Percentiles rank a stretch among this genome's conserved stretches.
Evolutionary conservation across 2,329 filamentous ascomycete genomes (phyloP).

Genomic region (Fonsecaea monophora): DNA sequence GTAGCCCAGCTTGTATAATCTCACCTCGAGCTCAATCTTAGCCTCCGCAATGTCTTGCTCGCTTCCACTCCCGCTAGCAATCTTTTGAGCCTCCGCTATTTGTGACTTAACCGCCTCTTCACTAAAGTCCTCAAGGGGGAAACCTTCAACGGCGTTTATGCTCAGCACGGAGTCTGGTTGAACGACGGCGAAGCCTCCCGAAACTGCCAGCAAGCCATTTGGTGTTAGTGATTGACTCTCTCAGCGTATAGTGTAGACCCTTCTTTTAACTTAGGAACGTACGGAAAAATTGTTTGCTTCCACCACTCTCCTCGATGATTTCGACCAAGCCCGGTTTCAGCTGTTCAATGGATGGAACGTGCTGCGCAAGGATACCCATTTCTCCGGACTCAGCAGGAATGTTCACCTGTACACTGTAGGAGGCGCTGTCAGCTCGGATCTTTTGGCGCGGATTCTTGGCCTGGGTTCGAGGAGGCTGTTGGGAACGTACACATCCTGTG

Average conservation of each 20-base stretch:
- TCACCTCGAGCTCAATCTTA: constrained; percentile 97
- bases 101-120: constrained; percentile 86
- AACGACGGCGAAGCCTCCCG: constrained; percentile 94
- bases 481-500: constrained; percentile 70
- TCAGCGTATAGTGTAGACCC: background rate
- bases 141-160: constrained; percentile 98
- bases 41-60: constrained; percentile 98
- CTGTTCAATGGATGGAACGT: constrained; percentile 99
- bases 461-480: constrained; percentile 11
- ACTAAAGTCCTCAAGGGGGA: constrained; percentile 94
- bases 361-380: constrained; percentile 99
- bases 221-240: background rate
- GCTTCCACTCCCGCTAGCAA: constrained; percentile 85
- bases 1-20: constrained; percentile 39
- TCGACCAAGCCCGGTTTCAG: constrained; percentile 95
- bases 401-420: constrained; percentile 88
- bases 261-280: constrained; percentile 54
- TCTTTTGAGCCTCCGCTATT: constrained; percentile 94
- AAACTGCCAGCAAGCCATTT: constrained; percentile 65
- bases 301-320: constrained; percentile 88
- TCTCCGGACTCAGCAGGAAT: constrained; percentile 96
- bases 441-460: background rate
- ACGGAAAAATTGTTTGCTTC: constrained; percentile 98
- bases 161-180: constrained; percentile 93
- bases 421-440: constrained; percentile 35